Conservation (phyloP, 768 basidiomycete species). For the Dentipellis fragilis region DNA sequence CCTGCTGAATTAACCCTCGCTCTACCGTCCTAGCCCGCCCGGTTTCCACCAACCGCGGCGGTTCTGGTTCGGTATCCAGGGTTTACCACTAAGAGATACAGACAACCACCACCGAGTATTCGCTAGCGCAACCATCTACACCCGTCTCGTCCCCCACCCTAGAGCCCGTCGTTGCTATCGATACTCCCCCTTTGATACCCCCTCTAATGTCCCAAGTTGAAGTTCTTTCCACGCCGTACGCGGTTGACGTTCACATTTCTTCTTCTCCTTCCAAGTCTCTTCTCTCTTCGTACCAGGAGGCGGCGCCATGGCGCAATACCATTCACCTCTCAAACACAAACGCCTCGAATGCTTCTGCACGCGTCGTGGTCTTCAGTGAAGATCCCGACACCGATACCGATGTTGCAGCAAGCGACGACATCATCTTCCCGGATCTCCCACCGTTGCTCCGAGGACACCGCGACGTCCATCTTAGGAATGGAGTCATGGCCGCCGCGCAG, state of each 20-base stretch:
- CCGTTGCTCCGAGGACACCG: constrained; percentile 60
- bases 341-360: not conserved
- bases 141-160: not conserved
- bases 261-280: constrained; percentile 1
- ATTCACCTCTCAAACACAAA: not conserved
- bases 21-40: constrained; percentile 51
- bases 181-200: not conserved
- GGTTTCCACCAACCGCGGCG: constrained; percentile 58
- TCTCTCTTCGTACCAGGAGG: constrained; percentile 8
- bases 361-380: not conserved
- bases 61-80: constrained; percentile 62
- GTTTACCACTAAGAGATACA: constrained; percentile 17
- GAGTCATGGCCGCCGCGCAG: constrained; percentile 57
- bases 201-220: constrained; percentile 48
- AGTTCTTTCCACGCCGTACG: constrained; percentile 26
- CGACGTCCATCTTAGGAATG: constrained; percentile 64
- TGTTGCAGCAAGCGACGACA: constrained; percentile 22
- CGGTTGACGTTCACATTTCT: not conserved
- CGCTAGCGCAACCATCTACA: too few relatives aligned
- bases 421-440: constrained; percentile 53
- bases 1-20: constrained; percentile 39
- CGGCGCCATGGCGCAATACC: not conserved
- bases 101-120: not conserved
- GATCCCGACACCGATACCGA: not conserved
- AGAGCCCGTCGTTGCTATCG: constrained; percentile 3